Evolutionary conservation across 129 eudicot species (phyloP).

Genomic region (Cynara cardunculus): DNA sequence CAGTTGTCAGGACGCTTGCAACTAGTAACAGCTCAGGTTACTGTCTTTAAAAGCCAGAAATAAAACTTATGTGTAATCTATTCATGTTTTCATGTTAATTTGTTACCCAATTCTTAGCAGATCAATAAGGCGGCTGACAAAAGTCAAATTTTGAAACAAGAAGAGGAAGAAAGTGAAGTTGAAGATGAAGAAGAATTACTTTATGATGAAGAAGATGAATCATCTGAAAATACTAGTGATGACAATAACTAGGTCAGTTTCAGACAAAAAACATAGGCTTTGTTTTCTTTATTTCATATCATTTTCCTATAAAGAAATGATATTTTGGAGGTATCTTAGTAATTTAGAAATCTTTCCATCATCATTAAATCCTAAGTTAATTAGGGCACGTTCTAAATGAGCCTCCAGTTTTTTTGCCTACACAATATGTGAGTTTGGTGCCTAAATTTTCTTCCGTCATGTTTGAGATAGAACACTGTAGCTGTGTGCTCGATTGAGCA

Average conservation of each 20-base stretch:
- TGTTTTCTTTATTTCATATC: slow-evolving; percentile 10
- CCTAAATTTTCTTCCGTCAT: background rate
- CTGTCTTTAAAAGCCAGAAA: background rate
- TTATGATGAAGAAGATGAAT: slow-evolving; percentile 68
- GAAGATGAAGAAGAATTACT: slow-evolving; percentile 80
- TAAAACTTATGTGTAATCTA: background rate
- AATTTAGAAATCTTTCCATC: background rate
- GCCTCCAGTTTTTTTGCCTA: background rate
- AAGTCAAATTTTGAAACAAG: slow-evolving; percentile 33
- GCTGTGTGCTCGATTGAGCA: background rate
- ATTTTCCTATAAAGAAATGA: slow-evolving; percentile 9
- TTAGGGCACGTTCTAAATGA: background rate
- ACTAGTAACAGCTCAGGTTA: slow-evolving; percentile 82
- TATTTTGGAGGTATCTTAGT: slow-evolving; percentile 16
- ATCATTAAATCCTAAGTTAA: background rate
- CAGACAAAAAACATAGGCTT: slow-evolving; percentile 7
- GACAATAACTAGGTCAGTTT: slow-evolving; percentile 44
- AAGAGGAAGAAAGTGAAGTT: slow-evolving; percentile 44
- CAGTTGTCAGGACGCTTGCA: slow-evolving; percentile 86
- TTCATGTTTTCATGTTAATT: background rate
- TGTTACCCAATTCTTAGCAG: slow-evolving; percentile 30
- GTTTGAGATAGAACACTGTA: background rate
- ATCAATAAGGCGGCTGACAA: slow-evolving; percentile 63
- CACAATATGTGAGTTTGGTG: slow-evolving; percentile 1
- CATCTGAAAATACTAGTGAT: slow-evolving; percentile 49